phyloP scores from a whole-genome alignment of 2,329 filamentous ascomycete species.

The Zymoseptoria ardabiliae region DNA sequence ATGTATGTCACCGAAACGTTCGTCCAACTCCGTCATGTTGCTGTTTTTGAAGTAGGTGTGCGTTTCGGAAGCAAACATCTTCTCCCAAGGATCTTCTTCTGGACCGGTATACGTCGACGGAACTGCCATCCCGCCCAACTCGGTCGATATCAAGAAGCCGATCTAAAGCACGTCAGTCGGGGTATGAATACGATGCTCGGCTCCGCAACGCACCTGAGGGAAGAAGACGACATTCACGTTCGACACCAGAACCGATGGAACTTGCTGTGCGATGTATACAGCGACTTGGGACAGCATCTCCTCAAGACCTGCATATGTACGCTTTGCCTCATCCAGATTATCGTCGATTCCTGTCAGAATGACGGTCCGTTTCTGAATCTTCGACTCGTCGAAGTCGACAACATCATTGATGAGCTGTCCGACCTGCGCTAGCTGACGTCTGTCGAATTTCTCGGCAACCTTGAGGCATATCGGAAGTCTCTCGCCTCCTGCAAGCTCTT shows the following conservation, averaged over 20 bases:
- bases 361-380: constrained; percentile 62
- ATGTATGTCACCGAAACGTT: constrained; percentile 76
- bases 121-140: constrained; percentile 50
- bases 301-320: constrained; percentile 69
- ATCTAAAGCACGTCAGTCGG: constrained; percentile 35
- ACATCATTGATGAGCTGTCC: constrained; percentile 65
- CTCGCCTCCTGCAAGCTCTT: constrained; percentile 49
- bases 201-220: constrained; percentile 49
- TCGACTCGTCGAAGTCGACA: constrained; percentile 73
- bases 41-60: constrained; percentile 79
- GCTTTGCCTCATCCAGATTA: constrained; percentile 70
- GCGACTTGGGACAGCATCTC: constrained; percentile 63
- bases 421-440: constrained; percentile 53
- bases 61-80: constrained; percentile 62
- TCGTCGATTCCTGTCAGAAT: constrained; percentile 65
- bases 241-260: constrained; percentile 52
- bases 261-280: constrained; percentile 51
- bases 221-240: constrained; percentile 77
- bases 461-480: constrained; percentile 48
- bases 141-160: constrained; percentile 77
- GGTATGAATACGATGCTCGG: neutral
- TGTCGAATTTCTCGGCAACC: constrained; percentile 55
- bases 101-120: constrained; percentile 55
- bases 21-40: constrained; percentile 73
- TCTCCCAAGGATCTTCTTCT: constrained; percentile 61